phyloP scores from a whole-genome alignment of 805 yeast species.

The Candida lessepsii region DNA sequence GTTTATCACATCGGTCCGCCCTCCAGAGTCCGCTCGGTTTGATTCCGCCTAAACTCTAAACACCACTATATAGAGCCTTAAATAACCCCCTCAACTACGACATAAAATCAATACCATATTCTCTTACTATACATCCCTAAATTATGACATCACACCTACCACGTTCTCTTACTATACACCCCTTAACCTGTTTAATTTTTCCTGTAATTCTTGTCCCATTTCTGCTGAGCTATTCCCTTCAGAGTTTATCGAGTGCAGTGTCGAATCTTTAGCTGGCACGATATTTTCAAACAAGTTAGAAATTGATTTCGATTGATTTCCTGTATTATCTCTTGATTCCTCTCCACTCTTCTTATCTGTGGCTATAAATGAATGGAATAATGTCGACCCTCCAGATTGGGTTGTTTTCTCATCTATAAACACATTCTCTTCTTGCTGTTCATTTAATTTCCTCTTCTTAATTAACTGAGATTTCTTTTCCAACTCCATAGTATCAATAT shows the following conservation, averaged over 20 bases:
- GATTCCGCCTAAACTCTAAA: too few species aligned
- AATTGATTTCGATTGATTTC: constrained; percentile 26
- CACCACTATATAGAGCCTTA: too few species aligned
- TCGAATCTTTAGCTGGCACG: neutral
- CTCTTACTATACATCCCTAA: neutral
- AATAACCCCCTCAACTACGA: too few species aligned
- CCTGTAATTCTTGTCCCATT: constrained; percentile 16
- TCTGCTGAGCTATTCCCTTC: constrained; percentile 12
- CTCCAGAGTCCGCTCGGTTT: too few species aligned
- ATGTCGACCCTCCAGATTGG: constrained; percentile 27
- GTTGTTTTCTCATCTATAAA: constrained; percentile 27
- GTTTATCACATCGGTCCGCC: too few species aligned
- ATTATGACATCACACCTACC: too few species aligned
- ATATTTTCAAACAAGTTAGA: constrained; percentile 32
- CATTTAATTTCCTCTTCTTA: constrained; percentile 14
- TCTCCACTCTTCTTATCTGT: constrained; percentile 9
- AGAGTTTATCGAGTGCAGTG: neutral
- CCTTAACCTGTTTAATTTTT: constrained; percentile 11
- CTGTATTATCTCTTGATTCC: constrained; percentile 18
- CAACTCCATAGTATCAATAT: constrained; percentile 21
- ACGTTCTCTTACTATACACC: neutral
- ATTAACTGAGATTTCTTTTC: constrained; percentile 12
- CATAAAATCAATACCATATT: too few species aligned
- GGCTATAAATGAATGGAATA: constrained; percentile 28
- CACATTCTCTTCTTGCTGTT: constrained; percentile 25